These are phyloP conservation scores for Diphasiastrum complanatum DNA, from an alignment of 83 land plant genomes.

Conservation along the genomic window DNA sequence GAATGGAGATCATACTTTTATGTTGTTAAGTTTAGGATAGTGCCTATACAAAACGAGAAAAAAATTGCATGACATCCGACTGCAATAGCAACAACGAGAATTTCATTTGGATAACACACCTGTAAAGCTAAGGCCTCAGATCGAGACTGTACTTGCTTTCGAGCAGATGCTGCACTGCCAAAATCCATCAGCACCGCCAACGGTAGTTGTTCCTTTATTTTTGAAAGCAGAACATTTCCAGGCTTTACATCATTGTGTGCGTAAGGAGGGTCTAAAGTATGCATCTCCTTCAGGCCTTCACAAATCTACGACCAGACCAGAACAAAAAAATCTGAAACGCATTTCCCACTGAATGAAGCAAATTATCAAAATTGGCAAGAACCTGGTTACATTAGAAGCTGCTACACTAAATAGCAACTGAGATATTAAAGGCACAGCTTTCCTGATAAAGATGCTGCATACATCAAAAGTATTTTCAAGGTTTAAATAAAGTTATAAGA, in stretches of 20 bases:
- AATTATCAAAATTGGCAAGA: too few species aligned
- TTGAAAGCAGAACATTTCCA: slow-evolving; percentile 7
- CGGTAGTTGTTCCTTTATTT: background rate
- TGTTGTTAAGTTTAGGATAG: too few species aligned
- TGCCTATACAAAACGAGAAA: too few species aligned
- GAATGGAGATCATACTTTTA: too few species aligned
- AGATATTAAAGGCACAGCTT: background rate
- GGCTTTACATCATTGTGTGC: slow-evolving; percentile 15
- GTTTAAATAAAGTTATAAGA: background rate
- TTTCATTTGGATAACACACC: too few species aligned
- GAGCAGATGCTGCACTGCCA: slow-evolving; percentile 3
- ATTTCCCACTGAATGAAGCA: too few species aligned
- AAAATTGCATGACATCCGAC: too few species aligned
- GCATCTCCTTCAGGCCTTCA: slow-evolving; percentile 11
- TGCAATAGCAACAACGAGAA: too few species aligned
- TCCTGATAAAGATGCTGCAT: background rate
- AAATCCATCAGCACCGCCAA: slow-evolving; percentile 8
- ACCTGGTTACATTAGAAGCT: too few species aligned
- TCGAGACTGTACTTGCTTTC: slow-evolving; percentile 6
- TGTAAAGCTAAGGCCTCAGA: slow-evolving; percentile 6
- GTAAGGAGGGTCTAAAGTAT: background rate
- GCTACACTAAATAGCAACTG: too few species aligned
- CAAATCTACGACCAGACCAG: slow-evolving; percentile 2
- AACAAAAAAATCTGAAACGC: too few species aligned
- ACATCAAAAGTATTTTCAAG: background rate